Conservation (phyloP, 805 yeast species). For the Spathaspora arborariae region DNA sequence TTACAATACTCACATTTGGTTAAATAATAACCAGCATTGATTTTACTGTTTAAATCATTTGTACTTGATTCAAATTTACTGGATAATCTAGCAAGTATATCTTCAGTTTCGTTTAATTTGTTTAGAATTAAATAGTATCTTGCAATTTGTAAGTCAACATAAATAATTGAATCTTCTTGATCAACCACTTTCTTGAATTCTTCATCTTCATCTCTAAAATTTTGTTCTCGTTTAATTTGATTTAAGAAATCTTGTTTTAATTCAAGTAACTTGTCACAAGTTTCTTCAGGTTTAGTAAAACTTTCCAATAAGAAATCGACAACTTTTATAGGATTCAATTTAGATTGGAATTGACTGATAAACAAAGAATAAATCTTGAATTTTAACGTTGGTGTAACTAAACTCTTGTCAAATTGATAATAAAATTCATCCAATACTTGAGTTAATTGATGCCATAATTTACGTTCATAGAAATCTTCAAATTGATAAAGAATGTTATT, state of each 20-base stretch:
- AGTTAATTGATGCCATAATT: conserved; percentile 93
- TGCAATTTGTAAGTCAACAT: conserved; percentile 62
- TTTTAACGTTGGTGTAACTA: conserved; percentile 50
- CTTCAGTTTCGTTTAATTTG: conserved; percentile 55
- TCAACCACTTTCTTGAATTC: conserved; percentile 30
- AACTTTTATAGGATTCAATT: conserved; percentile 73
- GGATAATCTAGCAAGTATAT: conserved; percentile 59
- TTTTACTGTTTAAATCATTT: conserved; percentile 41
- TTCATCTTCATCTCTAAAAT: conserved; percentile 21
- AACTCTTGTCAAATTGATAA: conserved; percentile 34
- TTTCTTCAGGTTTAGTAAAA: conserved; percentile 29
- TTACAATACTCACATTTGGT: conserved; percentile 76
- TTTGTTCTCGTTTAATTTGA: conserved; percentile 24
- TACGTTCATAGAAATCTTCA: conserved; percentile 84
- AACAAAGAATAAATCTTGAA: conserved; percentile 68
- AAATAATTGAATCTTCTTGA: conserved; percentile 52
- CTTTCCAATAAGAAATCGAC: conserved; percentile 67
- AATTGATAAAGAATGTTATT: conserved; percentile 59
- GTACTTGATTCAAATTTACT: conserved; percentile 48
- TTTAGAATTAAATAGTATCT: conserved; percentile 59
- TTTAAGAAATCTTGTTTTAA: conserved; percentile 24
- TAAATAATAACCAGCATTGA: conserved; percentile 80
- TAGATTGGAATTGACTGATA: conserved; percentile 60
- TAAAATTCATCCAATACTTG: conserved; percentile 60
- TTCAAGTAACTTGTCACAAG: conserved; percentile 34